phyloP scores from a whole-genome alignment of 148 eudicot genomes.

The Fallopia convolvulus region DNA sequence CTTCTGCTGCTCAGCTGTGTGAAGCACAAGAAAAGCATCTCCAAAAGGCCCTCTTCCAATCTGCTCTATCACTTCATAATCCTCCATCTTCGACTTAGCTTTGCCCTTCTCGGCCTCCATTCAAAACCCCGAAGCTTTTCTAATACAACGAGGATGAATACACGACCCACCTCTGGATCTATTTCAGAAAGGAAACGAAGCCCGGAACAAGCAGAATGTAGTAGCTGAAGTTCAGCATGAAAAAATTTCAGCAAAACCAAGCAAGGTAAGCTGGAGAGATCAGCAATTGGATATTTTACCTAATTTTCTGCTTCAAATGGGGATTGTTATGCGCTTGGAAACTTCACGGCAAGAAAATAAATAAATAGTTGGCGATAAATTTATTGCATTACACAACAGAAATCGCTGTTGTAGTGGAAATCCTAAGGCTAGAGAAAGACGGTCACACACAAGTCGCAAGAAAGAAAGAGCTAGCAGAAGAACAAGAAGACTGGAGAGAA shows the following conservation, averaged over 20 bases:
- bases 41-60: constrained; percentile 80
- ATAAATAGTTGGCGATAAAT: not conserved
- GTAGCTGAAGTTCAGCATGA: not conserved
- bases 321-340: not conserved
- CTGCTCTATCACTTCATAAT: constrained; percentile 70
- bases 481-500: not conserved
- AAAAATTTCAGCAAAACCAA: not conserved
- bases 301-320: constrained; percentile 3
- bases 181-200: not conserved
- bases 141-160: not conserved
- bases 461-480: not conserved
- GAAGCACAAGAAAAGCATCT: constrained; percentile 62
- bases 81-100: constrained; percentile 60
- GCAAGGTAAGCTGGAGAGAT: not conserved
- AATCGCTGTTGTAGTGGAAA: not conserved
- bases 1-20: constrained; percentile 59
- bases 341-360: not conserved
- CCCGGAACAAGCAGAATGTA: not conserved
- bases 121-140: not conserved
- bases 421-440: not conserved
- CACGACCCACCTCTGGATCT: constrained; percentile 9
- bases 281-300: constrained; percentile 1
- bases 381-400: not conserved
- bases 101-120: constrained; percentile 59
- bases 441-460: not conserved